These are phyloP conservation scores for Pseudohyphozyma bogoriensis DNA, from an alignment of 768 basidiomycete genomes.

Conservation along the genomic window DNA sequence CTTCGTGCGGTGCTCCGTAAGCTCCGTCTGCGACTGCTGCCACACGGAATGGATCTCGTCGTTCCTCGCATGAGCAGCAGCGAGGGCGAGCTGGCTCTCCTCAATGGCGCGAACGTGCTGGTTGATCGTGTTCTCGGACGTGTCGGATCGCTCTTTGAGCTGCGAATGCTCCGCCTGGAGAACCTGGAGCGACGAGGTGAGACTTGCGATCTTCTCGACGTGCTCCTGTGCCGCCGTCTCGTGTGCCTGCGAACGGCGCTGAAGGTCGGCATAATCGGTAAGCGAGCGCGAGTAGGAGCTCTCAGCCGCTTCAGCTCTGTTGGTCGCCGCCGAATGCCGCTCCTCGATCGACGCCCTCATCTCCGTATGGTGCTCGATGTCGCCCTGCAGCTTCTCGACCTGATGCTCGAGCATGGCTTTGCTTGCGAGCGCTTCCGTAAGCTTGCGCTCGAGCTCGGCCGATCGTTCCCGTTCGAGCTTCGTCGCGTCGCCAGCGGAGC, in stretches of 20 bases:
- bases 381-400: constrained; percentile 51
- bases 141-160: constrained; percentile 58
- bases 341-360: constrained; percentile 70
- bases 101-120: constrained; percentile 81
- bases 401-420: constrained; percentile 59
- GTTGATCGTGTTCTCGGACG: constrained; percentile 59
- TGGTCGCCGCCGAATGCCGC: constrained; percentile 59
- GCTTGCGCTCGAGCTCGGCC: constrained; percentile 59
- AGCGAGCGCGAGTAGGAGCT: constrained; percentile 53
- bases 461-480: constrained; percentile 71
- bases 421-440: constrained; percentile 54
- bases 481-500: constrained; percentile 53
- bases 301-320: constrained; percentile 66
- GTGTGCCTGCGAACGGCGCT: constrained; percentile 50
- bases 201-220: constrained; percentile 58
- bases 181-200: constrained; percentile 65
- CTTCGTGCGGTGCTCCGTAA: constrained; percentile 41
- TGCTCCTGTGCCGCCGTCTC: constrained; percentile 66
- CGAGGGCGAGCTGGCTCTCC: constrained; percentile 67
- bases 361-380: constrained; percentile 54
- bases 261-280: constrained; percentile 60
- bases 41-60: constrained; percentile 69
- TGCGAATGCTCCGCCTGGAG: constrained; percentile 65
- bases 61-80: constrained; percentile 62
- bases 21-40: constrained; percentile 58